Evolutionary conservation across 208 protist species (phyloP).

Genomic region (Acanthamoeba polyphaga): DNA sequence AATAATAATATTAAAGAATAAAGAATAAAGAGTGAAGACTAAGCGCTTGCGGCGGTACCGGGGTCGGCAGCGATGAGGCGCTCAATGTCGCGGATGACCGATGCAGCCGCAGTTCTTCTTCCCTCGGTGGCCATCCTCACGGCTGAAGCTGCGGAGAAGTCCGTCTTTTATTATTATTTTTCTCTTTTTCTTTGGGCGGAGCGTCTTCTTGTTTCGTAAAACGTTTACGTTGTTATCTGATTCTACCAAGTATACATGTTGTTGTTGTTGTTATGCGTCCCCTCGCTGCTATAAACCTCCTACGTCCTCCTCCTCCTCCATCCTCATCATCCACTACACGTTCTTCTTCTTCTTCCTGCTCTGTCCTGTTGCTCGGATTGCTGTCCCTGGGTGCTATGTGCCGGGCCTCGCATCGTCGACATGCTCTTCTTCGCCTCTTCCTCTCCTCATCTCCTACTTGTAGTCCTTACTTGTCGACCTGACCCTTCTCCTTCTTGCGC

Average conservation of each 20-base stretch:
- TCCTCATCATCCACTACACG: too few relatives aligned
- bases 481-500: conserved; percentile 68
- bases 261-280: not conserved
- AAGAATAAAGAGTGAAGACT: too few relatives aligned
- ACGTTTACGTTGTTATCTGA: too few relatives aligned
- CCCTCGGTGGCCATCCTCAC: not conserved
- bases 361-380: too few relatives aligned
- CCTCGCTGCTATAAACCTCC: not conserved
- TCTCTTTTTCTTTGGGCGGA: not conserved
- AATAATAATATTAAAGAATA: not conserved
- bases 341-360: too few relatives aligned
- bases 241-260: not conserved
- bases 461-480: conserved; percentile 33
- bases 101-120: not conserved
- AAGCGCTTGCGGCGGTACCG: too few relatives aligned
- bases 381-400: too few relatives aligned
- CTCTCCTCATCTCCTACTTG: not conserved
- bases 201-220: not conserved
- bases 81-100: not conserved
- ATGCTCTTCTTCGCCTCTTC: not conserved
- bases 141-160: not conserved
- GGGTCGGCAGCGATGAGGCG: conserved; percentile 50
- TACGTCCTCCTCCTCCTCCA: not conserved
- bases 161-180: not conserved
- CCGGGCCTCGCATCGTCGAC: not conserved